Percentiles rank a stretch among this genome's conserved stretches.
Conservation (phyloP, 345 rosid genomes). For the Populus alba region DNA sequence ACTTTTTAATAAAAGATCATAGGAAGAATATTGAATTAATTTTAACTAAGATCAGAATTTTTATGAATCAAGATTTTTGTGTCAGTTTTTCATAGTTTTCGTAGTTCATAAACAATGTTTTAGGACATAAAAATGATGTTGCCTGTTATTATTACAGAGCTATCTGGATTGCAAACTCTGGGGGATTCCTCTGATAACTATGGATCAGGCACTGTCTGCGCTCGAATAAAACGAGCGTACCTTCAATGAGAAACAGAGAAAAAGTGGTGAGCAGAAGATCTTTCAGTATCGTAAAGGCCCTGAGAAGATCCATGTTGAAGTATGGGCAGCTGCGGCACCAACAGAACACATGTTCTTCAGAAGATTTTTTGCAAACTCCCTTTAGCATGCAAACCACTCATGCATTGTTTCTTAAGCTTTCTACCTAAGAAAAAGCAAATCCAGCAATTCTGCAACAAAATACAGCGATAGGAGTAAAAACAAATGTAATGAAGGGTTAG, state of each 20-base stretch:
- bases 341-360: not conserved
- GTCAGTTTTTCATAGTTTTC: not conserved
- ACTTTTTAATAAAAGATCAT: no score
- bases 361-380: not conserved
- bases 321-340: not conserved
- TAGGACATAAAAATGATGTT: not conserved
- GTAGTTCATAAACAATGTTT: no score
- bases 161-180: not conserved
- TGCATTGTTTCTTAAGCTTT: not conserved
- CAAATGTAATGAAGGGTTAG: not conserved
- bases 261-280: not conserved
- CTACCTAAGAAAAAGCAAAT: not conserved
- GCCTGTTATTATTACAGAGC: not conserved
- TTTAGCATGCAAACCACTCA: not conserved
- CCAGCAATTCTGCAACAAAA: not conserved
- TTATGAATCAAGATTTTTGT: no score
- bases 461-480: not conserved
- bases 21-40: no score
- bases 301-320: not conserved
- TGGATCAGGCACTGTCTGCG: not conserved
- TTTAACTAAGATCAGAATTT: no score
- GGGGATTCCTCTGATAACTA: not conserved
- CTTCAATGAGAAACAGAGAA: not conserved
- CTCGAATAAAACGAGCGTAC: not conserved
- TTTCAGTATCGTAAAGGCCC: not conserved